phyloP scores from a whole-genome alignment of 2,329 filamentous ascomycete species.

The Aureobasidium sp. region DNA sequence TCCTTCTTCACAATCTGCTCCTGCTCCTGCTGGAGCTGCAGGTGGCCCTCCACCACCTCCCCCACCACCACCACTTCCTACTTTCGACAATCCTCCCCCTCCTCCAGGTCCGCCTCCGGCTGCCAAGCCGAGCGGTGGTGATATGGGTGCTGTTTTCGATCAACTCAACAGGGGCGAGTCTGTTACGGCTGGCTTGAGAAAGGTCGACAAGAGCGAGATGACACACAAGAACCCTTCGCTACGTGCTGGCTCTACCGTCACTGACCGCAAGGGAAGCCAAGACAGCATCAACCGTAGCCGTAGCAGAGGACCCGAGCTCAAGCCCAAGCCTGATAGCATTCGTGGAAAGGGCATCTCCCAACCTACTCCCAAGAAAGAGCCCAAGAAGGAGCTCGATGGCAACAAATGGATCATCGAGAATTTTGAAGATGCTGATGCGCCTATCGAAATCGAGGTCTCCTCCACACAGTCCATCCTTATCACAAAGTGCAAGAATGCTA shows the following conservation, averaged over 20 bases:
- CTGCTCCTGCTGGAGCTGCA: conserved; percentile 47
- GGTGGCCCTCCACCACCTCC: conserved; percentile 57
- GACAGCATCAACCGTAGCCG: conserved; percentile 55
- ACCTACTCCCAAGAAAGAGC: conserved; percentile 21
- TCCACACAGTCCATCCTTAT: conserved; percentile 88
- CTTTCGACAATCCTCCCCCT: conserved; percentile 44
- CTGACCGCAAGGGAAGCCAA: conserved; percentile 49
- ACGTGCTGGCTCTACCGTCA: conserved; percentile 63
- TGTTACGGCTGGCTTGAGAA: conserved; percentile 83
- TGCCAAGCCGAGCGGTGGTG: conserved; percentile 41
- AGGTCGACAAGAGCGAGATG: conserved; percentile 94
- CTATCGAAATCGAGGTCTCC: conserved; percentile 73
- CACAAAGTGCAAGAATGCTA: conserved; percentile 83
- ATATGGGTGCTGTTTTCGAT: conserved; percentile 82
- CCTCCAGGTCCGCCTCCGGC: conserved; percentile 54
- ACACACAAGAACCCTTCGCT: conserved; percentile 96
- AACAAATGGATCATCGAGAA: conserved; percentile 98
- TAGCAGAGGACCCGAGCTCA: conserved; percentile 77
- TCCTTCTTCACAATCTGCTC: conserved; percentile 27
- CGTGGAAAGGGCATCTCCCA: conserved; percentile 34
- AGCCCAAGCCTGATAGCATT: conserved; percentile 44
- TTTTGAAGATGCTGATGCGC: conserved; percentile 66
- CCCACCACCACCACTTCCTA: conserved; percentile 54
- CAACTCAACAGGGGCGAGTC: conserved; percentile 81
- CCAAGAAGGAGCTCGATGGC: conserved; percentile 44